Conservation (phyloP, 2,329 filamentous ascomycete species). For the Hymenoscyphus linearis region DNA sequence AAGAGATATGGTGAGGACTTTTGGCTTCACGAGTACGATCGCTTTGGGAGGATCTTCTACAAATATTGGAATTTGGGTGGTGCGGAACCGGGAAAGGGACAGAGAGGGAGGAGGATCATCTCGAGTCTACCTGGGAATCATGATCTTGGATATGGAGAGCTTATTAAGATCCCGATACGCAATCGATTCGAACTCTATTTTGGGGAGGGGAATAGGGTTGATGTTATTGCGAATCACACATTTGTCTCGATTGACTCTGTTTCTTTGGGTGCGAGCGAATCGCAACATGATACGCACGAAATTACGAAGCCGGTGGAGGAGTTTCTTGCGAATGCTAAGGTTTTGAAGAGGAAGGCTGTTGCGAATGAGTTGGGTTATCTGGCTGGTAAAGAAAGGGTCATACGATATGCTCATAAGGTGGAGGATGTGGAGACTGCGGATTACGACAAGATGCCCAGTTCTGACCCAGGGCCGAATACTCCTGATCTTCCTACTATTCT, state of each 20-base stretch:
- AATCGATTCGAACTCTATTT: conserved; percentile 84
- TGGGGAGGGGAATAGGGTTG: conserved; percentile 84
- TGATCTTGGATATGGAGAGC: conserved; percentile 83
- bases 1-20: conserved; percentile 73
- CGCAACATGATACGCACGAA: conserved; percentile 45
- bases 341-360: conserved; percentile 61
- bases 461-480: conserved; percentile 40
- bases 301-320: conserved; percentile 73
- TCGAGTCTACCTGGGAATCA: conserved; percentile 90
- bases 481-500: conserved; percentile 78
- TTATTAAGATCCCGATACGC: conserved; percentile 74
- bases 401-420: conserved; percentile 53
- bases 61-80: conserved; percentile 59
- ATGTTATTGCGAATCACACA: conserved; percentile 90
- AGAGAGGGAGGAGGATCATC: conserved; percentile 70
- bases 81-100: conserved; percentile 48
- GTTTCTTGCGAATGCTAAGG: conserved; percentile 66
- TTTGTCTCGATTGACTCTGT: conserved; percentile 89
- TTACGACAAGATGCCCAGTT: conserved; percentile 35
- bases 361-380: conserved; percentile 62
- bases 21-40: conserved; percentile 80
- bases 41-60: conserved; percentile 84
- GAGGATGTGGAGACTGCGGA: conserved; percentile 42
- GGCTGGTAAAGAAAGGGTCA: conserved; percentile 50
- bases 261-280: conserved; percentile 70